Conservation (phyloP, 768 basidiomycete species). For the Trametes meyenii region DNA sequence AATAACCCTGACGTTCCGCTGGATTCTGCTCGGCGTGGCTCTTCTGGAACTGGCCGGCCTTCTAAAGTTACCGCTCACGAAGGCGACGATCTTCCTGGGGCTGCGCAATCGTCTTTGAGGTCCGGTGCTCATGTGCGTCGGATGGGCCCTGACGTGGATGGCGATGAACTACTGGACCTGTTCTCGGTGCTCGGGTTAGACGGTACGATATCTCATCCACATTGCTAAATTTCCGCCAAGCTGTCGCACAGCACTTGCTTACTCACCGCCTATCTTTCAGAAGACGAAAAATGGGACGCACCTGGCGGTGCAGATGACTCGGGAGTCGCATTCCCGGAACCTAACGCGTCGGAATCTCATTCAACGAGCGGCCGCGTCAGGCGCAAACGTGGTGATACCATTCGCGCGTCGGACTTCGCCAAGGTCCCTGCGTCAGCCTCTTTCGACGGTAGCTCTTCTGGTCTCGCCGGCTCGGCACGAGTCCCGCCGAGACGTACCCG, state of each 20-base stretch:
- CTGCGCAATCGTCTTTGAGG: constrained; percentile 16
- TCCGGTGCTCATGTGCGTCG: neutral
- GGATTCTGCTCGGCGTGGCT: constrained; percentile 2
- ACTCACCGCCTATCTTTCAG: neutral
- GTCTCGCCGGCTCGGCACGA: neutral
- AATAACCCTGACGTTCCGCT: neutral
- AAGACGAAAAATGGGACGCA: constrained; percentile 16
- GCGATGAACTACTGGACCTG: constrained; percentile 28
- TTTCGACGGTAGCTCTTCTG: constrained; percentile 1
- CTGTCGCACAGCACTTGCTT: neutral
- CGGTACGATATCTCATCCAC: constrained; percentile 21
- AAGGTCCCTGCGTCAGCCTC: constrained; percentile 18
- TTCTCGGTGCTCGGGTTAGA: constrained; percentile 28
- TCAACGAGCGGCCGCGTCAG: neutral
- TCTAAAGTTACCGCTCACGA: neutral
- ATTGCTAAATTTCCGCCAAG: neutral
- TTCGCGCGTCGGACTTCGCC: constrained; percentile 50
- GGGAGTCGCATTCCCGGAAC: constrained; percentile 9
- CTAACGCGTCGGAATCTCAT: neutral
- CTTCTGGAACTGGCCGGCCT: constrained; percentile 1
- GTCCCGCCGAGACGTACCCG: constrained; percentile 43
- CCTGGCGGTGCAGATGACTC: constrained; percentile 17
- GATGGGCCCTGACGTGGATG: constrained; percentile 8
- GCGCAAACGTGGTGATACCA: constrained; percentile 50
- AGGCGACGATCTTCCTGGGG: neutral